Conservation (phyloP, 1,284 basidiomycete genomes). For the Albatrellus sp. region DNA sequence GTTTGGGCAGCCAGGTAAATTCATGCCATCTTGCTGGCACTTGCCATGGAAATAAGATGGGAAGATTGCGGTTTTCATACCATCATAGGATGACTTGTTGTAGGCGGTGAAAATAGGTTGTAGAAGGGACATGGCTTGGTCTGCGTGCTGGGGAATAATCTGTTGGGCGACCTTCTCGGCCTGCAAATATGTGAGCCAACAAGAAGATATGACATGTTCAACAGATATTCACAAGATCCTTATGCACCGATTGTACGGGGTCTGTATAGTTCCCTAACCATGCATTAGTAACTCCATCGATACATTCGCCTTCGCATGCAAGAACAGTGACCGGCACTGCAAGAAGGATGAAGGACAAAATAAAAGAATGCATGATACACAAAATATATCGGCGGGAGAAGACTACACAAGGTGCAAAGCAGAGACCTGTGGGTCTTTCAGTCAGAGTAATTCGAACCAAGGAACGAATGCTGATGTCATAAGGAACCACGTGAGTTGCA, state of each 20-base stretch:
- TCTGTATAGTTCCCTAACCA: slow-evolving; percentile 36
- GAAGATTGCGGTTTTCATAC: slow-evolving; percentile 42
- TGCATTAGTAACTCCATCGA: slow-evolving; percentile 40
- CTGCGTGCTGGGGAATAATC: slow-evolving; percentile 22
- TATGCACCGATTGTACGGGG: slow-evolving; percentile 24
- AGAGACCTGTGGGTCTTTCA: too few relatives aligned
- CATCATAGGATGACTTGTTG: slow-evolving; percentile 27
- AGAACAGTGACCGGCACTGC: slow-evolving; percentile 24
- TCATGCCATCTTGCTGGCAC: slow-evolving; percentile 43
- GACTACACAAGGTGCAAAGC: neutral
- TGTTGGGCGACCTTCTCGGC: slow-evolving; percentile 23
- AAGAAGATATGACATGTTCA: slow-evolving; percentile 3
- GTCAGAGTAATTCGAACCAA: neutral
- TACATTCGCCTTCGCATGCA: slow-evolving; percentile 63
- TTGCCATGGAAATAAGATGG: slow-evolving; percentile 64
- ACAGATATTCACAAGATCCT: slow-evolving; percentile 24
- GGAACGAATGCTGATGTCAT: neutral
- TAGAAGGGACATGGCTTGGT: slow-evolving; percentile 25
- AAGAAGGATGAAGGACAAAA: slow-evolving; percentile 14
- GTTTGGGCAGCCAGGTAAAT: slow-evolving; percentile 61
- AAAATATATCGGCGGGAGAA: neutral
- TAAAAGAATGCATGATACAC: neutral
- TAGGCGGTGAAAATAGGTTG: slow-evolving; percentile 35
- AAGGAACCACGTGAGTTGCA: neutral
- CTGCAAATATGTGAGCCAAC: slow-evolving; percentile 15